Conservation (phyloP, 352 stramenopile species). For the Phytopythium cucurbitacearum region DNA sequence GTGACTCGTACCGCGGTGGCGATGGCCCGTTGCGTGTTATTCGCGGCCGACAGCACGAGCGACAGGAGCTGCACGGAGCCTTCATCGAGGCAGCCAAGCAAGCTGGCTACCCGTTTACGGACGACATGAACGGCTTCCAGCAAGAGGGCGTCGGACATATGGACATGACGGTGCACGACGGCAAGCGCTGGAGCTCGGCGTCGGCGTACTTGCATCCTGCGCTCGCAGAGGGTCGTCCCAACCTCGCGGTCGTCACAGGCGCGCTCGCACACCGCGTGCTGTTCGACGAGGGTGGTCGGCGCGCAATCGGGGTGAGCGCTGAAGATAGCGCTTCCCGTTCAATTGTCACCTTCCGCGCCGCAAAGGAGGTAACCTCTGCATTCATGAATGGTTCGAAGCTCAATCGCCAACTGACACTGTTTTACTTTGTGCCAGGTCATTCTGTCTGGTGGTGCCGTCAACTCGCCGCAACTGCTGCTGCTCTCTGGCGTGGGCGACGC, state of each 20-base stretch:
- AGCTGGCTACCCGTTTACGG: slow-evolving; percentile 80
- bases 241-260: slow-evolving; percentile 76
- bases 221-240: slow-evolving; percentile 25
- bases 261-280: slow-evolving; percentile 80
- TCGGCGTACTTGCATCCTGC: slow-evolving; percentile 73
- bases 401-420: too few species aligned
- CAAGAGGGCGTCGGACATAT: slow-evolving; percentile 89
- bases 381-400: background rate
- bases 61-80: slow-evolving; percentile 78
- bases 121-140: slow-evolving; percentile 89
- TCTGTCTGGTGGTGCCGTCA: slow-evolving; percentile 82
- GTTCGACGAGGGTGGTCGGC: slow-evolving; percentile 56
- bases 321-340: slow-evolving; percentile 32
- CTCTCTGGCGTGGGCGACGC: slow-evolving; percentile 82
- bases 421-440: slow-evolving; percentile 41
- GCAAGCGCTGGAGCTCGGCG: slow-evolving; percentile 71
- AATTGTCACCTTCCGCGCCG: slow-evolving; percentile 29
- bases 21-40: slow-evolving; percentile 48
- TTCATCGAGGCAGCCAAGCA: slow-evolving; percentile 86
- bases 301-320: slow-evolving; percentile 32
- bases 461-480: slow-evolving; percentile 87
- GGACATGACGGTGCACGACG: slow-evolving; percentile 84
- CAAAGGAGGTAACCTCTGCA: slow-evolving; percentile 51
- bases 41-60: slow-evolving; percentile 33
- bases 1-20: slow-evolving; percentile 77